Conservation (phyloP, 2,329 filamentous ascomycete species). For the Fusarium napiforme region DNA sequence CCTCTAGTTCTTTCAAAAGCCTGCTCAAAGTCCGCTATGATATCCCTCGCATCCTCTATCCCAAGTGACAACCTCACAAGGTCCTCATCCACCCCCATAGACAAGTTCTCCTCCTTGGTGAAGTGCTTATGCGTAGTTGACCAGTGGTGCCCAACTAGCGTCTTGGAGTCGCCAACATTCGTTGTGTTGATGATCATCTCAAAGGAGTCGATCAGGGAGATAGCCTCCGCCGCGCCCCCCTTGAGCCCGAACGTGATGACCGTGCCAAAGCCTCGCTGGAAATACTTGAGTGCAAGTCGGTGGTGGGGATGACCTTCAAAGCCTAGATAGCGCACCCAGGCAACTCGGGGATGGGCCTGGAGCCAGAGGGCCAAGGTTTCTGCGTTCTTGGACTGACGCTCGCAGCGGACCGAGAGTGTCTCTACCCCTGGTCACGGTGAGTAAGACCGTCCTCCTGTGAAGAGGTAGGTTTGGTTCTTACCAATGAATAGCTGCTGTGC, state of each 20-base stretch:
- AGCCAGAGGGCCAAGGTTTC: not conserved
- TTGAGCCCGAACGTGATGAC: not conserved
- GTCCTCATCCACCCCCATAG: not conserved
- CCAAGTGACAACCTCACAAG: not conserved
- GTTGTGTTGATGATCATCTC: not conserved
- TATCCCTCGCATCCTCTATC: not conserved
- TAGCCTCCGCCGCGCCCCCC: not conserved
- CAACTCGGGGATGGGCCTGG: not conserved
- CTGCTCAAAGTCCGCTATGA: not conserved
- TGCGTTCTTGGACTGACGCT: not conserved
- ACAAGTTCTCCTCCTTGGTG: not conserved
- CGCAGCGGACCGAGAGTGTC: not conserved
- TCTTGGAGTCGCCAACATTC: not conserved
- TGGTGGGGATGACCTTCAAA: not conserved
- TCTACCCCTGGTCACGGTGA: not conserved
- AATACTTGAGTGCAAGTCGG: not conserved
- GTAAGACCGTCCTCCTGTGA: not conserved
- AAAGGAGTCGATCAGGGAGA: not conserved
- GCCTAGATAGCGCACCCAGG: not conserved
- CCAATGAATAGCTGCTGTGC: not conserved
- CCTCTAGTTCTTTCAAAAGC: not conserved
- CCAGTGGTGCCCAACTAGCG: not conserved
- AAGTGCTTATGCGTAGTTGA: not conserved
- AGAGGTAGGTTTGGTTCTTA: not conserved
- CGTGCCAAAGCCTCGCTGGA: not conserved